Percentiles rank a stretch among this genome's conserved stretches.
Evolutionary conservation across 192 early-diverging fungal species (phyloP).

Genomic region (Backusella westeae): DNA sequence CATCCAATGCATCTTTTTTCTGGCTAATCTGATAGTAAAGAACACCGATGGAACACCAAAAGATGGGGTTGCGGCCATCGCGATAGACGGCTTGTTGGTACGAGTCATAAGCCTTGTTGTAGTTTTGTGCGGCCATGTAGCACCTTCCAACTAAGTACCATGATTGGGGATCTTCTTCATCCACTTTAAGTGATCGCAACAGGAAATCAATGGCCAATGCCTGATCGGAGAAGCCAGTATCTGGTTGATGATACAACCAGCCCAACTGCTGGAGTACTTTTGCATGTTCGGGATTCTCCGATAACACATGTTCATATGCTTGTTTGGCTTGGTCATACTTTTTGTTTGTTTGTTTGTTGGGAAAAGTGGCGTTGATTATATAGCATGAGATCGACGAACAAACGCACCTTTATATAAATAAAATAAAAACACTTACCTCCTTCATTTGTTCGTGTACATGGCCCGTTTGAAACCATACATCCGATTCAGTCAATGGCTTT

Average conservation of each 20-base stretch:
- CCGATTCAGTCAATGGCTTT: conserved; percentile 90
- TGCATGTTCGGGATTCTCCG: conserved; percentile 88
- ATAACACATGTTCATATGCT: conserved; percentile 90
- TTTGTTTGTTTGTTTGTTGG: neutral
- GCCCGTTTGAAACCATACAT: conserved; percentile 99
- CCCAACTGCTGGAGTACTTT: conserved; percentile 98
- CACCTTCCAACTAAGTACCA: conserved; percentile 96
- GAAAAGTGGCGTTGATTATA: neutral
- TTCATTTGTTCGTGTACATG: conserved; percentile 95
- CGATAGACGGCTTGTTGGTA: conserved; percentile 97
- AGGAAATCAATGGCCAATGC: conserved; percentile 83
- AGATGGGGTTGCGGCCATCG: conserved; percentile 91
- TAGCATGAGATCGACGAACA: neutral
- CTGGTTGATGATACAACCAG: conserved; percentile 90
- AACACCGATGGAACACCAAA: conserved; percentile 99
- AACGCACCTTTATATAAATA: neutral
- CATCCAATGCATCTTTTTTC: conserved; percentile 94
- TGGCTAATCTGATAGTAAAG: conserved; percentile 97
- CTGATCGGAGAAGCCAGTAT: conserved; percentile 79
- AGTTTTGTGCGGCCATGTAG: conserved; percentile 94
- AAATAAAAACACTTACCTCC: conserved; percentile 55
- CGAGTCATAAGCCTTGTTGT: conserved; percentile 94
- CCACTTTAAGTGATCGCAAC: conserved; percentile 77
- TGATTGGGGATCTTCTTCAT: conserved; percentile 86
- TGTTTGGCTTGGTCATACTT: conserved; percentile 72